phyloP scores from a whole-genome alignment of 176 grass and related monocot genomes.

The Ensete ventricosum region DNA sequence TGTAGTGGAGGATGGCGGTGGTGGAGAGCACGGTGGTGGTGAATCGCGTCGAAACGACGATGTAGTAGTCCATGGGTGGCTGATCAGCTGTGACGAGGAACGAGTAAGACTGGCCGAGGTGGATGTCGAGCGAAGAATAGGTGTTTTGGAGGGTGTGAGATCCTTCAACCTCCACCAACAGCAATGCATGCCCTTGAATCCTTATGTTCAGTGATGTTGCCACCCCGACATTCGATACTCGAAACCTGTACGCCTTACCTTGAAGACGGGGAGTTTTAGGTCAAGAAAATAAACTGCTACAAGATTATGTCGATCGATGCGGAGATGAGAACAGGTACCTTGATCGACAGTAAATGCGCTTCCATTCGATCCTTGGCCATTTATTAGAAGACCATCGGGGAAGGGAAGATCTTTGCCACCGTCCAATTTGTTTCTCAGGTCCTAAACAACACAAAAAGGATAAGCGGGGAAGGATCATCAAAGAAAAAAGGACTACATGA shows the following conservation, averaged over 20 bases:
- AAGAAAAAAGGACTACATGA: too few species aligned
- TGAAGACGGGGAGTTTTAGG: background rate
- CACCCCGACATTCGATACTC: constrained; percentile 75
- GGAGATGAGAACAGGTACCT: constrained; percentile 15
- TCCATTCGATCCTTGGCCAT: constrained; percentile 45
- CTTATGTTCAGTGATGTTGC: constrained; percentile 63
- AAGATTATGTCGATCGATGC: too few species aligned
- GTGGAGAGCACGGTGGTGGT: constrained; percentile 42
- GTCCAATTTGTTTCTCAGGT: constrained; percentile 55
- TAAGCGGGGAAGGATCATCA: too few species aligned
- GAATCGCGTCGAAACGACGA: constrained; percentile 80
- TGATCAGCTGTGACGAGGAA: constrained; percentile 75
- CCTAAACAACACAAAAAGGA: constrained; percentile 24
- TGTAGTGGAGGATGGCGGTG: constrained; percentile 54
- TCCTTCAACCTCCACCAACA: constrained; percentile 83
- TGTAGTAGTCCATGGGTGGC: constrained; percentile 50
- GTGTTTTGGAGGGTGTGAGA: constrained; percentile 70
- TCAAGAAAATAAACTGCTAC: background rate
- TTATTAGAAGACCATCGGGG: constrained; percentile 62
- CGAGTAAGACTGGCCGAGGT: constrained; percentile 87
- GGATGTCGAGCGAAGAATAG: constrained; percentile 74
- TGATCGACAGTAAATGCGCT: constrained; percentile 60
- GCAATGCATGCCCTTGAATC: constrained; percentile 81
- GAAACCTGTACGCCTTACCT: constrained; percentile 71
- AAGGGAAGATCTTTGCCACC: constrained; percentile 48